Evolutionary conservation across 1,284 basidiomycete genomes (phyloP), one percentile per base, ranked within the genome.

Genomic region (Malassezia restricta): DNA sequence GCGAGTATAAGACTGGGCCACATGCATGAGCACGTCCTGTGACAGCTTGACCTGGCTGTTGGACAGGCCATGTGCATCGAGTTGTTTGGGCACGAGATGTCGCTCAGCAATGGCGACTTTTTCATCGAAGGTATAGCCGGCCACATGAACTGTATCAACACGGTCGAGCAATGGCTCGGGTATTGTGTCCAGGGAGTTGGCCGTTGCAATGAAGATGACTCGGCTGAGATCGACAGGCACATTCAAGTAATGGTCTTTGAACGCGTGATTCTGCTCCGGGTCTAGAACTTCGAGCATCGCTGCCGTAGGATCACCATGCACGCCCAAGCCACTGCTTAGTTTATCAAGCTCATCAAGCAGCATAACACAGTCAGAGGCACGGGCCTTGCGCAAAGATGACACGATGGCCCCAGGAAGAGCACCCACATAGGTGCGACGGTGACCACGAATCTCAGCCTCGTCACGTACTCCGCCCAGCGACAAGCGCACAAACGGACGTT

Each of bases 81-180:
- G 76, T 72, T 90, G 87, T 73, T 90, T 91, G 8, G 87, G 86
- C 8, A 91, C 76, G 20, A 91, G 79, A 77, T 87, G 64, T 64
- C 79, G 49, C 2, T 65, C 61, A 1, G 75, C 76, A 47, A 76
- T 76, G 50, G 68, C 65, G 1, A 76, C 65, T 58, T 76, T 76
- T 50, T 76, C 76, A 39, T 74, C 65, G 58, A 74, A 65, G 44
- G 73, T 73, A 62, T 76, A 76, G 5, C 75, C 75, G 27, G 73
- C 68, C 12, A 76, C 59, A 40, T 75, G 63, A 30, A 76, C 75
- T 17, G 73, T 62, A 49, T 76, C 76, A 51, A 74, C 74, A 11
- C 76, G 71, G 57, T 76, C 76, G 17, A 75, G 68, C 27, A 76
- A 60, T 14, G 76, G 75, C 12, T 72, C 63, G 11, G 74, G 66